Base-by-base conservation (phyloP, 352 stramenopile genomes). In the Phytopythium delawarense region DNA sequence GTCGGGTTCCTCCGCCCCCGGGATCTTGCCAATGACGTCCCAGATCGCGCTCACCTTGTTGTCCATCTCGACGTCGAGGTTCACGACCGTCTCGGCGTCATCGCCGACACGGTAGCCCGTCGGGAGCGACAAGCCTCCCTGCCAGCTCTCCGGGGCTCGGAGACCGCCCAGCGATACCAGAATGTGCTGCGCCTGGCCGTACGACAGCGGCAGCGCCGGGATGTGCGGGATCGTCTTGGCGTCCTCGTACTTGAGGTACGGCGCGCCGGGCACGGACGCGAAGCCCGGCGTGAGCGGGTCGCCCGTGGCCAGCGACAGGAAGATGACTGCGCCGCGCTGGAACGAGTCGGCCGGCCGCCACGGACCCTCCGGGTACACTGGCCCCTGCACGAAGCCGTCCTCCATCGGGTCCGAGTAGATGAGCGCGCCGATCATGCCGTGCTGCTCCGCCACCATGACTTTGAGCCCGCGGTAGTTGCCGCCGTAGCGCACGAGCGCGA, bases 1-100 rank as follows among this genome's bases (percentile, higher is more conserved):
- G 21, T 91, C 84, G 1, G 84, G 70, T 32, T 76, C 62, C 0
- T 69, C 59, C 0, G 50, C 42, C 39, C 81, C 86, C 18, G 84
- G 67, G 57, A 97, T 91, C 16, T 71, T 87, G 37, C 78, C 87
- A 32, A 97, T 87, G 16, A 97, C 87, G 61, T 97, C 92, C 84
- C 88, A 94, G 57, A 97, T 91, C 11, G 74, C 69, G 21, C 68
- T 66, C 12, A 92, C 61, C 15, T 70, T 64, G 71, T 95, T 96
- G 62, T 96, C 68, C 51, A 93, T 87, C 0, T 76, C 64, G 0
- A 96, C 34, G 25, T 84, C 73, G 6, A 96, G 57, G 58, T 81
- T 76, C 6, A 83, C 53, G 5, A 75, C 59, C 1, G 79, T 89
- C 20, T 71, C 67, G 1, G 70, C 67, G n/a, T 86, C 76, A 39